Conservation (phyloP, 2,329 filamentous ascomycete species). For the Ophiostoma angusticollis region DNA sequence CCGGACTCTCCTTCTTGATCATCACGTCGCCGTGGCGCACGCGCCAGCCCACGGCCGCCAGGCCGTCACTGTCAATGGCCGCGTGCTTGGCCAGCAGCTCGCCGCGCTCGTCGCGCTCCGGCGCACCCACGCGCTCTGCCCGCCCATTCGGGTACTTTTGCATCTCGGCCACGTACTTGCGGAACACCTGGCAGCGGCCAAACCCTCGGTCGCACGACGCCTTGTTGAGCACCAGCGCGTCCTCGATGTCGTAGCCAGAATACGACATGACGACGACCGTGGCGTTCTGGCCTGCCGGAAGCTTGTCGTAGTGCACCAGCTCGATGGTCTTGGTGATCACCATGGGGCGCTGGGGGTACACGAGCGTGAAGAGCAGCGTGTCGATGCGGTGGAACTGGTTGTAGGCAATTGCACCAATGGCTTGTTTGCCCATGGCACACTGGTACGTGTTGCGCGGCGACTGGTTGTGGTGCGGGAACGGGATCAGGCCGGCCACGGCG, state of each 20-base stretch:
- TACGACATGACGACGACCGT: slow-evolving; percentile 99
- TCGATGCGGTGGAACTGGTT: slow-evolving; percentile 98
- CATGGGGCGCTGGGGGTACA: slow-evolving; percentile 95
- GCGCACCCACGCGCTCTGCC: slow-evolving; percentile 51
- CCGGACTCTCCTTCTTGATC: slow-evolving; percentile 77
- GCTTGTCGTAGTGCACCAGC: slow-evolving; percentile 90
- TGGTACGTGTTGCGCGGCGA: slow-evolving; percentile 98
- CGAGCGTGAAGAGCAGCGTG: slow-evolving; percentile 88
- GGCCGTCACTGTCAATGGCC: slow-evolving; percentile 69
- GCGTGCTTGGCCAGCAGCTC: slow-evolving; percentile 54
- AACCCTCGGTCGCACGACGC: slow-evolving; percentile 91
- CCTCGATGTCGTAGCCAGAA: slow-evolving; percentile 98
- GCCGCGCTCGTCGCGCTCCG: slow-evolving; percentile 46
- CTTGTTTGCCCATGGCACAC: slow-evolving; percentile 99
- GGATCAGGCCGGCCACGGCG: slow-evolving; percentile 89
- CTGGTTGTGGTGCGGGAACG: slow-evolving; percentile 97
- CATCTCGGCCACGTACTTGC: slow-evolving; percentile 77
- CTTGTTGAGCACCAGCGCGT: slow-evolving; percentile 93
- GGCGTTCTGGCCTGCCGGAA: slow-evolving; percentile 92
- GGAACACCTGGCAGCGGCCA: slow-evolving; percentile 94
- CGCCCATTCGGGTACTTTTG: slow-evolving; percentile 81
- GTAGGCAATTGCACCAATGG: slow-evolving; percentile 93
- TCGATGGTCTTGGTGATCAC: slow-evolving; percentile 96
- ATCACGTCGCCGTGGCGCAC: slow-evolving; percentile 72
- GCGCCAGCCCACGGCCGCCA: slow-evolving; percentile 74